Base-by-base conservation (phyloP, 2,329 filamentous ascomycete species). In the Capronia coronata region DNA sequence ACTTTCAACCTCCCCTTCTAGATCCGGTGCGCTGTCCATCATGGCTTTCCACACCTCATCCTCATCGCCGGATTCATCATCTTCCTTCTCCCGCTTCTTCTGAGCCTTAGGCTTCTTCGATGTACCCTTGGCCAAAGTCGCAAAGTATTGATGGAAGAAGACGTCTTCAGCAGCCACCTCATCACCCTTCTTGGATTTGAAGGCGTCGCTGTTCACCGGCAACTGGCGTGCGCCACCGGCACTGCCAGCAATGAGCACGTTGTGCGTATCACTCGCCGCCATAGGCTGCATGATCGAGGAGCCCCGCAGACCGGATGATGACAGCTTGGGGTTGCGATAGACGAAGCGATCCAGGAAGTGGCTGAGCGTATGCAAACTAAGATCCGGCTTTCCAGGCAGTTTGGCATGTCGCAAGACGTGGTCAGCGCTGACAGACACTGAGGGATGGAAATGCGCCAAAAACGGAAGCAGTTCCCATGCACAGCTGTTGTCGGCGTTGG, bases 111-210 rank as follows among this genome's bases (percentile, higher is more conserved):
- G 10, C 60, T 76, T 75, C 61, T 74, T 76, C 54, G 66, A 66
- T 62, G 76, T 75, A 59, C 74, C 78, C 67, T 82, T 88, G 55
- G 82, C 81, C 48, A 86, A 70, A 54, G 83, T 79, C 52, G 80
- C 83, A 70, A 98, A 98, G 78, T 98, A 98, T 59, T 88, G 83
- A 68, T 98, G 93, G 79, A 98, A 98, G 79, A 98, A 98, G 32
- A 89, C 86, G 65, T 98, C 93, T 58, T 98, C 90, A 0, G 83
- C 87, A 2, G 86, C 83, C 38, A 98, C 84, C 46, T 97, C 83
- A 56, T 88, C 83, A n/a, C 79, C 76, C 71, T 88, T 90, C 78
- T 87, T 88, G 62, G 83, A 84, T 87, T 89, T 95, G 75, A 98
- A 98, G 2, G 80, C 75, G 55, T 94, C 86, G 1, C 84, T 84